Percentiles rank a stretch among this genome's conserved stretches.
Evolutionary conservation across 2,329 filamentous ascomycete genomes (phyloP).

Genomic region (Cladosporium cucumerinum): DNA sequence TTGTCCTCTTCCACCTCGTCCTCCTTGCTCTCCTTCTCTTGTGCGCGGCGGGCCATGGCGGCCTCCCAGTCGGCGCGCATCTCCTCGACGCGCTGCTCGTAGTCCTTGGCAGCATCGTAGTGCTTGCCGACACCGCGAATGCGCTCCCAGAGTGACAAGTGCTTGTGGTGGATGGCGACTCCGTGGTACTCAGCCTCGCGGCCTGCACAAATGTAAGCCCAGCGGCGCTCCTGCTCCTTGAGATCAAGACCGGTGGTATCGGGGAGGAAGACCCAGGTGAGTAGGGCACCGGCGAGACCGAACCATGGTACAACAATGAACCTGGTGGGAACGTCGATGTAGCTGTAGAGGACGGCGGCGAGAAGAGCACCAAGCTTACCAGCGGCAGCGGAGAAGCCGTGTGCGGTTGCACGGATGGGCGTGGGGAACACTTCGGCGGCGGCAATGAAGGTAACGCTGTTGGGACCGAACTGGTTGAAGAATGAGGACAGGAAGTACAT

Average conservation of each 20-base stretch:
- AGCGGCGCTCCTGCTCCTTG: conserved; percentile 94
- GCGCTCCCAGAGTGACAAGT: conserved; percentile 86
- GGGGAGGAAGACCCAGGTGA: conserved; percentile 85
- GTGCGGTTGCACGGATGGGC: conserved; percentile 85
- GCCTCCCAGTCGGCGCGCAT: conserved; percentile 60
- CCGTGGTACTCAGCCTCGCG: conserved; percentile 83
- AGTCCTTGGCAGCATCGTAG: conserved; percentile 81
- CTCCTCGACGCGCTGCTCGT: conserved; percentile 74
- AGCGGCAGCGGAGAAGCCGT: conserved; percentile 88
- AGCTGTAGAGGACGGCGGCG: conserved; percentile 89
- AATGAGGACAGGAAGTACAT: conserved; percentile 98
- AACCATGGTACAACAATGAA: conserved; percentile 97
- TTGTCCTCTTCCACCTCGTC: conserved; percentile 43
- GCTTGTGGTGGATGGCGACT: conserved; percentile 81
- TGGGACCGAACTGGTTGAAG: conserved; percentile 98
- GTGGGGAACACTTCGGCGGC: conserved; percentile 97
- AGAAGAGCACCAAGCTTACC: conserved; percentile 87
- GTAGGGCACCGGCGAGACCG: conserved; percentile 77
- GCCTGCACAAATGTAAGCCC: conserved; percentile 78
- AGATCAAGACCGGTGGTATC: conserved; percentile 95
- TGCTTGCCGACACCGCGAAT: conserved; percentile 71
- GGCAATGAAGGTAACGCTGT: conserved; percentile 92
- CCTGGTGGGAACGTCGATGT: conserved; percentile 78
- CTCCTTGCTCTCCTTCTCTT: conserved; percentile 47
- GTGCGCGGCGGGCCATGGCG: conserved; percentile 52